phyloP scores from a whole-genome alignment of 345 rosid genomes.

The Melastoma malabathricum region DNA sequence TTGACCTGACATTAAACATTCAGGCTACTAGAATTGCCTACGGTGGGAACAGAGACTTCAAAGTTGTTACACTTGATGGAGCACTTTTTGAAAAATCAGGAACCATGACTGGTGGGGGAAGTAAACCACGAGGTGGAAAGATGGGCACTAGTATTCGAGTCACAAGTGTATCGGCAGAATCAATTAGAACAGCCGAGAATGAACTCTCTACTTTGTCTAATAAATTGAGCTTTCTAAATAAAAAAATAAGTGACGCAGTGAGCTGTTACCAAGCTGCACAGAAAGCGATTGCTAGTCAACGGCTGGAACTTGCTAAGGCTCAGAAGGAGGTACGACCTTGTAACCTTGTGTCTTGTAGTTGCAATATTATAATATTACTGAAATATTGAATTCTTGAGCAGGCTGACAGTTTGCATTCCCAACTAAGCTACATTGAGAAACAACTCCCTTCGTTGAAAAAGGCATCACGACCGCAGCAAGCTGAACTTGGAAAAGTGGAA shows the following conservation, averaged over 20 bases:
- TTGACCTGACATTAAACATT: conserved; percentile 9
- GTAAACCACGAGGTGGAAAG: conserved; percentile 90
- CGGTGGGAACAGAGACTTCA: conserved; percentile 63
- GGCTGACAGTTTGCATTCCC: conserved; percentile 74
- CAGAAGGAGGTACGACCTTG: conserved; percentile 56
- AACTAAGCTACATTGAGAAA: conserved; percentile 54
- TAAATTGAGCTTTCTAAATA: conserved; percentile 39
- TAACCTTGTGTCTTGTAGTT: neutral
- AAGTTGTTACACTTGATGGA: conserved; percentile 91
- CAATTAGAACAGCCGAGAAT: conserved; percentile 49
- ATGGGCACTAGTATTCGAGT: conserved; percentile 91
- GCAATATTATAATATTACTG: neutral
- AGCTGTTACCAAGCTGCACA: conserved; percentile 54
- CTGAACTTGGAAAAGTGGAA: conserved; percentile 50
- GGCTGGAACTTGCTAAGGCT: conserved; percentile 85
- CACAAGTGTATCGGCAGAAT: conserved; percentile 60
- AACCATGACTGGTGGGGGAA: conserved; percentile 98
- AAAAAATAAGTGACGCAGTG: conserved; percentile 51
- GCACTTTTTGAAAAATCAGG: conserved; percentile 94
- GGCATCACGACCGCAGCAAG: conserved; percentile 65
- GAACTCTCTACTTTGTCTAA: conserved; percentile 52
- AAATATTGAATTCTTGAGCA: conserved; percentile 16
- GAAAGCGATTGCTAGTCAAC: conserved; percentile 39
- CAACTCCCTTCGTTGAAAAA: conserved; percentile 70
- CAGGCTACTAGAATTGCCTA: conserved; percentile 93